phyloP scores from a whole-genome alignment of 176 grass and related monocot species.

The Oryza rufipogon region DNA sequence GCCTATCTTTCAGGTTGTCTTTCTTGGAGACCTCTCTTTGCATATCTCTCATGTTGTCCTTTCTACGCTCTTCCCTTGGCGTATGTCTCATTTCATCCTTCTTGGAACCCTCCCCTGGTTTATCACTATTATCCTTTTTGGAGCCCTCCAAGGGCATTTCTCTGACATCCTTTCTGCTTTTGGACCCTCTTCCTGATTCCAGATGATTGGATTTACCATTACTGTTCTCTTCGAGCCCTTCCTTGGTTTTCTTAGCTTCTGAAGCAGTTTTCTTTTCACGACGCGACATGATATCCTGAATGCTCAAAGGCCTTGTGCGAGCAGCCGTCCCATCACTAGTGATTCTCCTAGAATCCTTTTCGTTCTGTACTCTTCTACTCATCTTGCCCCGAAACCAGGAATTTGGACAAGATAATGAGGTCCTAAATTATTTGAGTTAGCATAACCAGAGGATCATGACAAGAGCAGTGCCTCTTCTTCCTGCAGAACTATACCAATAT shows the following conservation, averaged over 20 bases:
- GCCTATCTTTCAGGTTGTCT: conserved; percentile 39
- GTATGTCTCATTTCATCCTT: conserved; percentile 37
- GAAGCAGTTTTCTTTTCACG: conserved; percentile 62
- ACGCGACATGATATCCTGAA: conserved; percentile 77
- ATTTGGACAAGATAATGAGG: not conserved
- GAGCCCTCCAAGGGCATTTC: conserved; percentile 32
- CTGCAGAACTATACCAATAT: conserved; percentile 38
- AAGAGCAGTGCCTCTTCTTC: not conserved
- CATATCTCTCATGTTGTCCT: conserved; percentile 33
- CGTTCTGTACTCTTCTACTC: conserved; percentile 54
- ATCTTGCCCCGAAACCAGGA: conserved; percentile 47
- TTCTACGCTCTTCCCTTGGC: conserved; percentile 34
- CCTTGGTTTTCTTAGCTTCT: conserved; percentile 50
- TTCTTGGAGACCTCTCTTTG: conserved; percentile 42
- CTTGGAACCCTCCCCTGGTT: conserved; percentile 34
- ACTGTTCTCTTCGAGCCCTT: conserved; percentile 22
- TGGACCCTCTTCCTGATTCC: conserved; percentile 39
- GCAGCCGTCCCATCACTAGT: conserved; percentile 67
- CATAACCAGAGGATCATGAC: not conserved
- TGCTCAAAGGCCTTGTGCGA: conserved; percentile 84
- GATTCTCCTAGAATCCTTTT: conserved; percentile 35
- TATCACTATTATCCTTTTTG: conserved; percentile 49
- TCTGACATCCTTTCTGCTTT: conserved; percentile 45
- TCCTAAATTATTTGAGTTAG: conserved; percentile 13
- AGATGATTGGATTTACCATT: conserved; percentile 31